Evolutionary conservation across 1,284 basidiomycete species (phyloP).

Genomic region (Phylloboletellus chloephorus): DNA sequence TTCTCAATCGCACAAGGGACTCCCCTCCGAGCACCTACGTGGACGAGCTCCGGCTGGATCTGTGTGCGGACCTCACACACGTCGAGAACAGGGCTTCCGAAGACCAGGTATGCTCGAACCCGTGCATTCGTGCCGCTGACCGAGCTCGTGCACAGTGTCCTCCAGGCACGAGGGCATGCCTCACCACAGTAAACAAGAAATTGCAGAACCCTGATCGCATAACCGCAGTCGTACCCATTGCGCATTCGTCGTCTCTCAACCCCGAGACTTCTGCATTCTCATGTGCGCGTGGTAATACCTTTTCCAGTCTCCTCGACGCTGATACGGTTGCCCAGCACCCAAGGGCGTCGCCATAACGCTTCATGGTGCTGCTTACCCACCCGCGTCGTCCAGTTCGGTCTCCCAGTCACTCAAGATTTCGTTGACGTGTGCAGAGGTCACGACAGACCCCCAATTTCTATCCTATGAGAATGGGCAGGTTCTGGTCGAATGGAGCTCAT

Average conservation of each 20-base stretch:
- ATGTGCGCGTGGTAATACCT: slow-evolving; percentile 38
- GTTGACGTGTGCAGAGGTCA: slow-evolving; percentile 48
- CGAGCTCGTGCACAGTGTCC: slow-evolving; percentile 48
- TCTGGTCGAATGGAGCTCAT: slow-evolving; percentile 54
- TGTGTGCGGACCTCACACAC: slow-evolving; percentile 55
- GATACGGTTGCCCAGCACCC: slow-evolving; percentile 18
- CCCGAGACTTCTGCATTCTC: slow-evolving; percentile 38
- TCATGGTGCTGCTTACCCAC: slow-evolving; percentile 59
- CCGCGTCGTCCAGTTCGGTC: slow-evolving; percentile 34
- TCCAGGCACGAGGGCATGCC: slow-evolving; percentile 61
- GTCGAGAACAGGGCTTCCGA: slow-evolving; percentile 43
- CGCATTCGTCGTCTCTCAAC: slow-evolving; percentile 41
- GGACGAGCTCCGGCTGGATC: slow-evolving; percentile 48
- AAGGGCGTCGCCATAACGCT: slow-evolving; percentile 54
- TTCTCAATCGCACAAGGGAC: slow-evolving; percentile 35
- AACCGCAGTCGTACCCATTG: slow-evolving; percentile 62
- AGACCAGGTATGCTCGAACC: slow-evolving; percentile 58
- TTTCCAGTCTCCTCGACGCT: background rate
- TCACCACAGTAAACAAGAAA: slow-evolving; percentile 63
- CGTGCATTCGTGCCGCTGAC: slow-evolving; percentile 1
- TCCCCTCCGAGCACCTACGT: slow-evolving; percentile 47
- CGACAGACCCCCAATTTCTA: slow-evolving; percentile 46
- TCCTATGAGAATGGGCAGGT: slow-evolving; percentile 56
- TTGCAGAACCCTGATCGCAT: slow-evolving; percentile 48
- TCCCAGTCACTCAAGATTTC: slow-evolving; percentile 58